Evolutionary conservation across 176 grass and related monocot genomes (phyloP).

Genomic region (Aegilops bicornis): DNA sequence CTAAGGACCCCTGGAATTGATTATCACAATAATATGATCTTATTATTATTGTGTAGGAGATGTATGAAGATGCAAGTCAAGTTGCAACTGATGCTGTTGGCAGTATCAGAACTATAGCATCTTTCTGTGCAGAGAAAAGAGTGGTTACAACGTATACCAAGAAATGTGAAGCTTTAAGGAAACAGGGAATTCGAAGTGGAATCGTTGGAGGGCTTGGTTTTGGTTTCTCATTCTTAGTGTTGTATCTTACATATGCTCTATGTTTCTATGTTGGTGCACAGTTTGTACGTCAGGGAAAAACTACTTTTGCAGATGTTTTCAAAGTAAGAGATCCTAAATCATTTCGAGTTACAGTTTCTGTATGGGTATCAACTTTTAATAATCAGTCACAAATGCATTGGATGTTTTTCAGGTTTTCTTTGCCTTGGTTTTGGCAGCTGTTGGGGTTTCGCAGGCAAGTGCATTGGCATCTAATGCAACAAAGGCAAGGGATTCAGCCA

Average conservation of each 20-base stretch:
- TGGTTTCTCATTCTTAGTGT: constrained; percentile 39
- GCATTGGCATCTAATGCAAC: constrained; percentile 42
- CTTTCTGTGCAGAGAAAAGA: constrained; percentile 51
- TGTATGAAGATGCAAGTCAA: constrained; percentile 59
- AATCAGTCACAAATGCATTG: constrained; percentile 4
- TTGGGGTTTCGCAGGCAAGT: constrained; percentile 43
- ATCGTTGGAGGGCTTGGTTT: constrained; percentile 51
- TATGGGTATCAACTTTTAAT: not conserved
- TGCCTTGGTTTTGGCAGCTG: constrained; percentile 40
- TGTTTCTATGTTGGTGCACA: constrained; percentile 54
- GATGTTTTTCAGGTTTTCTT: constrained; percentile 53
- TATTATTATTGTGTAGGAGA: constrained; percentile 30
- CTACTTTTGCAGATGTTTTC: constrained; percentile 54
- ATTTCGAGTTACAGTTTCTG: not conserved
- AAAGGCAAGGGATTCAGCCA: constrained; percentile 52
- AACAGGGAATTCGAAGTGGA: constrained; percentile 53
- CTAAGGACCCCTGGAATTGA: not conserved
- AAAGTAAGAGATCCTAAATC: constrained; percentile 28
- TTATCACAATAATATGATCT: not conserved
- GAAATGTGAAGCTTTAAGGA: constrained; percentile 48
- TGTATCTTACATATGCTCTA: constrained; percentile 39
- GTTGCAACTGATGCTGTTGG: constrained; percentile 57
- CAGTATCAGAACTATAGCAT: constrained; percentile 59
- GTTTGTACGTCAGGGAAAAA: constrained; percentile 38
- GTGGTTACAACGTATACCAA: constrained; percentile 36